Evolutionary conservation across 768 basidiomycete genomes (phyloP), one percentile per base, ranked within the genome.

Genomic region (Xanthoconium stramineum): DNA sequence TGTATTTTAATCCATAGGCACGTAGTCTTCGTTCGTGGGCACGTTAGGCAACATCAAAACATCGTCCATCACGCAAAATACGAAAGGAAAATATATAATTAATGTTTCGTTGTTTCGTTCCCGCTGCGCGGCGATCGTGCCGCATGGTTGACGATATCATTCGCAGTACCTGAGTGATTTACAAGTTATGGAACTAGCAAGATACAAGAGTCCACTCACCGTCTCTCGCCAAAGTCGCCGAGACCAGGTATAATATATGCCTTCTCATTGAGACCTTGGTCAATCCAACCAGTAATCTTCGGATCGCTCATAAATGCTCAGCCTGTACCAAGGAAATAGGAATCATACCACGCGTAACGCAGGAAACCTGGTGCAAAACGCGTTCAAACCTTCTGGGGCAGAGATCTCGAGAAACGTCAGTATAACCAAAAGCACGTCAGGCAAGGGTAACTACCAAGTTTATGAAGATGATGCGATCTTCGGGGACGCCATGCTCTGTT

Each of bases 141-240:
- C 20, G 8, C 14, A 28, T 29, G 10, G 29, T 29, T 17, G 24
- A 2, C 24, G 24, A 24, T 24, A 19, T 64, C 36, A 68, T 46
- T 68, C 52, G 39, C 67, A 68, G 19, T 68, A 68, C 51, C 67
- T 68, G 36, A n/a, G 14, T 24, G 17, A 9, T 42, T 33, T 33
- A 38, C 47, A 19, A 45, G 30, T 47, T 24, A 49, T 4, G 28
- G 15, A 0, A 49, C 19, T 12, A 10, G 11, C 20, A 10, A 0
- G 12, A 14, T 15, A 11, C 36, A 29, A 6, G 19, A 40, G 19
- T 29, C 38, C 4, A 14, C 73, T 58, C 63, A 88, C 89, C 91
- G 86, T 68, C 91, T 76, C 69, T 96, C 94, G 50, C 94, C 94
- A 69, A 98, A 98, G 69, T 98, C 94, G n/a, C 94, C 94, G n/a